Evolutionary conservation across 495 filamentous ascomycete genomes (phyloP).

Genomic region (Aspergillus steynii): DNA sequence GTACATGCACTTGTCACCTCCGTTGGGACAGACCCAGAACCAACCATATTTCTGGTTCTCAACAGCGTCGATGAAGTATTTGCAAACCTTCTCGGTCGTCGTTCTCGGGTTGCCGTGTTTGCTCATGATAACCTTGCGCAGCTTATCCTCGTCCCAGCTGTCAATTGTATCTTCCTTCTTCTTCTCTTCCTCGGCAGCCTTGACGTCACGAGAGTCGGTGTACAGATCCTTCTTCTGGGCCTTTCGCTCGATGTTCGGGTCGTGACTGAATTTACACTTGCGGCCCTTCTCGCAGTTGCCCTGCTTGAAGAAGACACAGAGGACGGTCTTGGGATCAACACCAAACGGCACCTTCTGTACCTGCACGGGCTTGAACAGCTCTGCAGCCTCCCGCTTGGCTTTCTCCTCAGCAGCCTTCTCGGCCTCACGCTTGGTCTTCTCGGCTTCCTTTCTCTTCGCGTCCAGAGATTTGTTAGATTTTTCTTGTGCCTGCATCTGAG

Average conservation of each 20-base stretch:
- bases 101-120: constrained; percentile 98
- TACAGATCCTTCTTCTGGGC: constrained; percentile 90
- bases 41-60: constrained; percentile 98
- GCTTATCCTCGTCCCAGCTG: constrained; percentile 96
- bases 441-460: constrained; percentile 85
- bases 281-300: constrained; percentile 95
- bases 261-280: constrained; percentile 98
- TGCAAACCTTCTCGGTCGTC: constrained; percentile 98
- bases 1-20: constrained; percentile 98
- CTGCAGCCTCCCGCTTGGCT: constrained; percentile 72
- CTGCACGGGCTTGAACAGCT: constrained; percentile 93
- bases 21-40: constrained; percentile 98
- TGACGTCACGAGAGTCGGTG: constrained; percentile 75
- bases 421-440: constrained; percentile 77
- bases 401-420: constrained; percentile 87
- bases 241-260: constrained; percentile 85
- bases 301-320: constrained; percentile 95
- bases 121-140: constrained; percentile 83
- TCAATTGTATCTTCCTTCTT: constrained; percentile 93
- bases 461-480: constrained; percentile 73
- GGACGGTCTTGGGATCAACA: constrained; percentile 97
- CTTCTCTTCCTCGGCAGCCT: constrained; percentile 64
- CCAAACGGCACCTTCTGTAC: constrained; percentile 96
- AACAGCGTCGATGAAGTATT: constrained; percentile 96
- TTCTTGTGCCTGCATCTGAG: constrained; percentile 70